Base-by-base conservation (phyloP, 768 basidiomycete species). In the Pisolithus sp. region DNA sequence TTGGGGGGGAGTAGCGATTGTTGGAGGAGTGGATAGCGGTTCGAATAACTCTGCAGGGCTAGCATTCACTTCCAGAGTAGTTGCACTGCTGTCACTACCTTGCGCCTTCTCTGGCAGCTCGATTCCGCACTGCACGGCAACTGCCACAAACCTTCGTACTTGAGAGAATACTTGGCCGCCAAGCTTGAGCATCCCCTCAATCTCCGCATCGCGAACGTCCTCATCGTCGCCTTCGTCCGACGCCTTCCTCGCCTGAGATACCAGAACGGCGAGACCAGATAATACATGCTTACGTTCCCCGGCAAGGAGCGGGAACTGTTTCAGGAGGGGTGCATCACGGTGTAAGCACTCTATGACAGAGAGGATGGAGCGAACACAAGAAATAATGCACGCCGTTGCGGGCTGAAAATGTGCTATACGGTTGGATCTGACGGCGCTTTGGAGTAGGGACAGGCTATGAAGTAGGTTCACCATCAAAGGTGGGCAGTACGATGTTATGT, bases 301-400 rank as follows among this genome's bases (percentile, higher is more conserved):
- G 4, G 81, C 81, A 36, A 99, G 76, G 4, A 74, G 53, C 0
- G 86, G 80, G 59, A 82, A 83, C 43, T 72, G 75, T 56, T 77
- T 80, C 18, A 99, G 76, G 20, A 88, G 69, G 0, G 78, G 76
- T 1, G 91, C 86, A 56, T 95, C 91, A 42, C 90, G 85, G 38
- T 84, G 81, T 21, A 96, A 76, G 50, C 91, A 94, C 52, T 88
- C 88, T 15, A 91, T 84, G 10, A 86, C 80, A 26, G 84, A 81
- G 41, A 99, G 78, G 17, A 95, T 86, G 26, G 85, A 81, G 30
- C 94, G 86, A 44, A 98, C 92, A 49, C 89, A 91, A 12, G 92
- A 93, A 58, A 99, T 93, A 53, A 98, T 87, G 68, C 85, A 93
- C 13, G 93, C 94, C 0, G 94, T 91, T 3, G 93, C 87, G 6